Percentiles rank a stretch among this genome's conserved stretches.
Conservation (phyloP, 768 basidiomycete species). For the Inosperma sp. region DNA sequence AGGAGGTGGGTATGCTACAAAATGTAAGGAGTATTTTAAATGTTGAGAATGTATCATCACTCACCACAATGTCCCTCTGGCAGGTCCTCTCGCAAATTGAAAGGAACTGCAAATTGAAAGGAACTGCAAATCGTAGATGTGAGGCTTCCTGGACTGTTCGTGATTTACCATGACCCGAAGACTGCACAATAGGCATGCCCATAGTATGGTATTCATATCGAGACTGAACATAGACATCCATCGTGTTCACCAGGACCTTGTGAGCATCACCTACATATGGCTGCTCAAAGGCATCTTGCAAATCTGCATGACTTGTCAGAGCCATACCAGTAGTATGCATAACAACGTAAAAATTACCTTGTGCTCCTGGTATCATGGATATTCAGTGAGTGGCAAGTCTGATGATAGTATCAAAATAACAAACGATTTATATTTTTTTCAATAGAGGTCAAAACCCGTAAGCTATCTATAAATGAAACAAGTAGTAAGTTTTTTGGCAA, state of each 20-base stretch:
- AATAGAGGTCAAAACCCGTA: background rate
- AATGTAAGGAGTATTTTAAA: background rate
- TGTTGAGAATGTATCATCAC: background rate
- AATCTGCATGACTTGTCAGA: background rate
- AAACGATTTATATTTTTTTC: background rate
- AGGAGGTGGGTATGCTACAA: background rate
- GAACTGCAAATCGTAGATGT: background rate
- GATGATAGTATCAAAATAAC: background rate
- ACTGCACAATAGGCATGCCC: slow-evolving; percentile 4
- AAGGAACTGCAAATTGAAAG: too few species aligned
- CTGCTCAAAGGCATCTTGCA: background rate
- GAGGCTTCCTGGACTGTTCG: background rate
- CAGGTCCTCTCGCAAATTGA: background rate
- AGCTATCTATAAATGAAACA: background rate
- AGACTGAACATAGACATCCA: background rate
- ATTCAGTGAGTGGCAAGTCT: background rate
- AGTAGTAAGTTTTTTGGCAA: background rate
- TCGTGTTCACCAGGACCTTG: background rate
- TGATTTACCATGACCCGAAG: slow-evolving; percentile 1
- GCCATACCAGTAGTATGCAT: background rate
- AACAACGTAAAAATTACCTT: background rate
- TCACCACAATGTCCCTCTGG: background rate
- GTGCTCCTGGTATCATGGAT: background rate
- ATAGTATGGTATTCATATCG: background rate
- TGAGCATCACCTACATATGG: too few species aligned